A percentile compares a stretch with the other conserved stretches of the same genome.
Evolutionary conservation across 305 asterid species (phyloP).

Genomic region (Fraxinus ornus): DNA sequence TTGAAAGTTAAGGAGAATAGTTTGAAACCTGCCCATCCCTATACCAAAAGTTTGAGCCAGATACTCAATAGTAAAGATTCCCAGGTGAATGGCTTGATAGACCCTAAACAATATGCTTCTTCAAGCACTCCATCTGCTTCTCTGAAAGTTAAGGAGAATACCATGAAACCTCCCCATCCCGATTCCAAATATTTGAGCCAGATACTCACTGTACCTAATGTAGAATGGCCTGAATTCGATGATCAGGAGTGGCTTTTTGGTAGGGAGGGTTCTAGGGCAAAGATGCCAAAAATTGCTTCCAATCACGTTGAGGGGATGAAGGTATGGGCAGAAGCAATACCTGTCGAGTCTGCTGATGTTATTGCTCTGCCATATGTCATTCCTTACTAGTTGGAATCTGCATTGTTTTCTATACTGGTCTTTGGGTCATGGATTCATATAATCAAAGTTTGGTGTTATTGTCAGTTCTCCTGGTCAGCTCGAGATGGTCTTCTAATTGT

Average conservation of each 20-base stretch:
- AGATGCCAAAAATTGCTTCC: constrained; percentile 29
- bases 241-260: constrained; percentile 56
- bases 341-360: constrained; percentile 37
- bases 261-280: constrained; percentile 21
- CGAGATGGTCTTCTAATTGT: background rate
- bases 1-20: constrained; percentile 28
- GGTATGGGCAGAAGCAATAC: constrained; percentile 56
- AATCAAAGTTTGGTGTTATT: background rate
- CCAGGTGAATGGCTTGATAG: constrained; percentile 23
- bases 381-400: constrained; percentile 38
- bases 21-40: constrained; percentile 48
- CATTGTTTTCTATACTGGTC: background rate
- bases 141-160: constrained; percentile 29
- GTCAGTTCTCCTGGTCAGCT: background rate
- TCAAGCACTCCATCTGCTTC: constrained; percentile 24
- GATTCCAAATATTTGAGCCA: constrained; percentile 44
- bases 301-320: constrained; percentile 26
- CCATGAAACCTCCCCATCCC: constrained; percentile 47
- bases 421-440: background rate
- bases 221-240: constrained; percentile 38
- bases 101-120: constrained; percentile 20
- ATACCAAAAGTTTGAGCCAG: constrained; percentile 38
- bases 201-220: constrained; percentile 44
- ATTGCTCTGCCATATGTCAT: constrained; percentile 54
- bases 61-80: constrained; percentile 33